A percentile compares a stretch with the other conserved stretches of the same genome.
Conservation (phyloP, 306 rosid species). For the Clitoria ternatea region DNA sequence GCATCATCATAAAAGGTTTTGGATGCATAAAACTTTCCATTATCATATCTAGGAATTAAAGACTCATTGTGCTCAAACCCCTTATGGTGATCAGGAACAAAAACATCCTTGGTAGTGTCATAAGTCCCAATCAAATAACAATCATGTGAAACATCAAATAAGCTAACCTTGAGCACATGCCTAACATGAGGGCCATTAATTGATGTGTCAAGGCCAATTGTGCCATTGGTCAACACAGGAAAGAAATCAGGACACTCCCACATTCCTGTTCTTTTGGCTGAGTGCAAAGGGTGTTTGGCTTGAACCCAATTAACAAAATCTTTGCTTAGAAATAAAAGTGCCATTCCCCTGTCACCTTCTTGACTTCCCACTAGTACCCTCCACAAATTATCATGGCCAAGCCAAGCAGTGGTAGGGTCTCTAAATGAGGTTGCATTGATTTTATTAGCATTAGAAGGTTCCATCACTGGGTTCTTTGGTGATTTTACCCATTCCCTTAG, state of each 20-base stretch:
- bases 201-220: conserved; percentile 20
- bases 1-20: conserved; percentile 43
- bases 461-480: conserved; percentile 25
- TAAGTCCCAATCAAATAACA: conserved; percentile 42
- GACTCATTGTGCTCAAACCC: conserved; percentile 14
- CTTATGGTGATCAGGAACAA: conserved; percentile 26
- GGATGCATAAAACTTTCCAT: conserved; percentile 57
- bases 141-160: conserved; percentile 11
- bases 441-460: not conserved
- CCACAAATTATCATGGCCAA: conserved; percentile 37
- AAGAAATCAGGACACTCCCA: conserved; percentile 60
- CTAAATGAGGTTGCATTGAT: conserved; percentile 30
- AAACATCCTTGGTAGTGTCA: conserved; percentile 28
- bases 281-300: conserved; percentile 32
- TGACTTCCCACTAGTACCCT: conserved; percentile 43
- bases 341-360: conserved; percentile 24
- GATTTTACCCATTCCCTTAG: conserved; percentile 36
- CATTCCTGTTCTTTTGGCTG: conserved; percentile 30
- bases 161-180: conserved; percentile 55
- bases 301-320: conserved; percentile 41
- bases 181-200: conserved; percentile 3
- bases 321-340: conserved; percentile 38
- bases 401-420: conserved; percentile 43
- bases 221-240: conserved; percentile 30
- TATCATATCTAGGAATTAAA: conserved; percentile 32